phyloP scores from a whole-genome alignment of 108 stramenopile species.

The Cylindrotheca closterium region DNA sequence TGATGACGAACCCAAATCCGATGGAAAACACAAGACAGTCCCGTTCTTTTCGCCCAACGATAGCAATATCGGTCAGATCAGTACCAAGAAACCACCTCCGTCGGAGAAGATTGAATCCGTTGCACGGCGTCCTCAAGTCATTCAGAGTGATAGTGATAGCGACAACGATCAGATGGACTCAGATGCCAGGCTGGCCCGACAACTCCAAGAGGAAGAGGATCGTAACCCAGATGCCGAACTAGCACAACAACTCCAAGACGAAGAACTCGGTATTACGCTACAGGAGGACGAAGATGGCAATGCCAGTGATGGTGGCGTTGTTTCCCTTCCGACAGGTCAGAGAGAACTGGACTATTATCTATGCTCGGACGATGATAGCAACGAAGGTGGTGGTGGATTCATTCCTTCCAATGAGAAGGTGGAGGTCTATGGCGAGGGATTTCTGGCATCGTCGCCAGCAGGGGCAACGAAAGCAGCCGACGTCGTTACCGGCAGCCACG shows the following conservation, averaged over 20 bases:
- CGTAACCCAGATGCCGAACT: constrained; percentile 1
- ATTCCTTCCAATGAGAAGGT: too few species aligned
- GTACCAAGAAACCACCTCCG: constrained; percentile 3
- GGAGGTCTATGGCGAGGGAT: too few species aligned
- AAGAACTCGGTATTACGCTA: constrained; percentile 25
- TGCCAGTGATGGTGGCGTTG: neutral
- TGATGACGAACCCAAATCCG: too few species aligned
- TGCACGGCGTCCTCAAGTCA: too few species aligned
- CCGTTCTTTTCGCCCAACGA: constrained; percentile 25
- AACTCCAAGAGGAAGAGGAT: neutral
- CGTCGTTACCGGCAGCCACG: too few species aligned
- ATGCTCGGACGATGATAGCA: too few species aligned
- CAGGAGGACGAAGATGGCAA: constrained; percentile 16
- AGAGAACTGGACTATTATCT: too few species aligned
- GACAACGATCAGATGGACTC: neutral
- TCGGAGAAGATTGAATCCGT: neutral
- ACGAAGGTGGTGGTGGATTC: too few species aligned
- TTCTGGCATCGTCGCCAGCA: too few species aligned
- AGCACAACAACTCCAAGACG: constrained; percentile 40
- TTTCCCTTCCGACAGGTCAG: too few species aligned
- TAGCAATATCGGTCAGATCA: constrained; percentile 19
- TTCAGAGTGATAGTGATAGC: constrained; percentile 9
- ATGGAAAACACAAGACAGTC: constrained; percentile 16
- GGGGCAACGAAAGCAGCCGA: too few species aligned
- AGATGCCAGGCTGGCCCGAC: neutral